Base-by-base conservation (phyloP, 805 yeast genomes). In the Vanderwaltozyma verrucispora region DNA sequence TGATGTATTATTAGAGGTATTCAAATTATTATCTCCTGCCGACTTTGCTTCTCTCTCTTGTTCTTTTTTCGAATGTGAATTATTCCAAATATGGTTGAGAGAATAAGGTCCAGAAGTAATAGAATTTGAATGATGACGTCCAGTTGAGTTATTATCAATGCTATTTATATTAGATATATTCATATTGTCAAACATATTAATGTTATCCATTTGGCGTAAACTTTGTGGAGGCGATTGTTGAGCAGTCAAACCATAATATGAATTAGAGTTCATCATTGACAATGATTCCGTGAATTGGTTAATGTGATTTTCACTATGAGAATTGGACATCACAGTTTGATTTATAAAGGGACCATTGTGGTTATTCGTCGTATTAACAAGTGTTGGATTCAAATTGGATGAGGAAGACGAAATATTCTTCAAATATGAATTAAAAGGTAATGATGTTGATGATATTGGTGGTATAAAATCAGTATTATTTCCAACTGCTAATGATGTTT, bases 391-490 rank as follows among this genome's bases (percentile, higher is more conserved):
- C 14, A 32, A 28, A 20, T 12, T 23, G 1, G 32, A 21, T n/a
- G 29, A 15, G 5, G 18, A 5, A n/a, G 29, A 27, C 23, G 37
- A 35, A 4, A 35, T 30, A 12, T 29, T 35, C 18, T 29, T 35
- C 14, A 35, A 9, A 17, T 35, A 35, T 3, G 37, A 35, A 35
- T 35, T 35, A 12, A 35, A 23, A 2, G 37, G 37, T 25, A 35
- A n/a, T 3, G 29, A 16, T 13, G 21, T 25, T 2, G 38, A 30
- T 5, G 38, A 35, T 8, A 35, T 35, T 10, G 39, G 39, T 7
- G 39, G 31, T 15, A 36, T 36, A 15, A 36, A 36, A n/a, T 36
- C 39, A 10, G 31, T 36, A 8, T 18, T 32, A 28, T 30, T 36
- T n/a, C 28, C 27, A 14, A 35, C 30, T 14, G 38, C 38, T 23